A percentile compares a stretch with the other conserved stretches of the same genome.
Conservation (phyloP, 257 asterid genomes). For the Solanum lignicaule region DNA sequence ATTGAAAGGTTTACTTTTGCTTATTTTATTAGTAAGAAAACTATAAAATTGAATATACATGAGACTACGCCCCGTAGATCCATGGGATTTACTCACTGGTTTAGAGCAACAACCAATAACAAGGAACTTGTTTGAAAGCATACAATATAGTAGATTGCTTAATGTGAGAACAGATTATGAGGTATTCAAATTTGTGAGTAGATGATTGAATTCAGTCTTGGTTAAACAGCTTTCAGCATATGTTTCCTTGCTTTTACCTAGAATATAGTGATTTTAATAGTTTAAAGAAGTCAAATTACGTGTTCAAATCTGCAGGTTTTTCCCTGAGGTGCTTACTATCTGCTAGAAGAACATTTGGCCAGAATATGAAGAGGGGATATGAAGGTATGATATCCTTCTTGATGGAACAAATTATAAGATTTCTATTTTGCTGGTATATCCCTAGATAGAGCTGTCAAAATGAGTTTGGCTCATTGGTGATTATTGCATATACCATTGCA, state of each 20-base stretch:
- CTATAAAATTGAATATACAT: no score
- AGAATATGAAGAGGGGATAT: neutral
- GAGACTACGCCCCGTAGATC: no score
- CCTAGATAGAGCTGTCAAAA: neutral
- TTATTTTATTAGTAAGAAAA: no score
- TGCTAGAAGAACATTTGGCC: neutral
- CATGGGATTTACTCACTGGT: no score
- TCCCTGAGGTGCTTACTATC: neutral
- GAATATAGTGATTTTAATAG: neutral
- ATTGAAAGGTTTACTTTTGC: no score
- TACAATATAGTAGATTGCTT: neutral
- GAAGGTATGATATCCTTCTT: neutral
- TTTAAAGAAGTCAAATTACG: neutral
- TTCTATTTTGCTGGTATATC: neutral
- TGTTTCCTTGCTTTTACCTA: neutral
- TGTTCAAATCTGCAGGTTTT: neutral
- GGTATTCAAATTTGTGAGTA: neutral
- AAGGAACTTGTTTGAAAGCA: neutral
- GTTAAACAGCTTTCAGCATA: neutral
- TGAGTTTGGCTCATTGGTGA: neutral
- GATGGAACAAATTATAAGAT: neutral
- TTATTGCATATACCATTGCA: neutral
- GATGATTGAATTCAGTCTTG: neutral
- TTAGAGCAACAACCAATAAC: neutral
- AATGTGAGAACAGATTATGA: neutral